Conservation (phyloP, 148 eudicot species). For the Suaeda aralocaspica region DNA sequence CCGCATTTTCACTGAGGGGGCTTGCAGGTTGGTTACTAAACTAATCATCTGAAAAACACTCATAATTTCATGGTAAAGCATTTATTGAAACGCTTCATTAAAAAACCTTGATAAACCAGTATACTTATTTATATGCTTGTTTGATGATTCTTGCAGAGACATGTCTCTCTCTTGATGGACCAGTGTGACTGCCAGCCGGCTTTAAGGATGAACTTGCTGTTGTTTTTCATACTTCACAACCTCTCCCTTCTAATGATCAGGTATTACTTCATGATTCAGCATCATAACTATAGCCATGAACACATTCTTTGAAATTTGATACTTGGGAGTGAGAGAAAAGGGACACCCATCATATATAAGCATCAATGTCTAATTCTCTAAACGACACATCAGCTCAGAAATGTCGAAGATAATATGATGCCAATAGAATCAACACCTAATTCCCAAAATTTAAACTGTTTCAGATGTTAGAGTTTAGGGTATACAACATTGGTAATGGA, state of each 20-base stretch:
- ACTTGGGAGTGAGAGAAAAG: too few relatives aligned
- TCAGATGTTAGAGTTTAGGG: conserved; percentile 88
- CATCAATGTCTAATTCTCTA: not conserved
- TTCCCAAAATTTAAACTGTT: conserved; percentile 11
- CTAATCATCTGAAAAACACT: not conserved
- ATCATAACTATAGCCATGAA: too few relatives aligned
- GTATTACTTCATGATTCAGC: conserved; percentile 32
- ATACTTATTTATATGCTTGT: not conserved
- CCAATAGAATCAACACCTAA: not conserved
- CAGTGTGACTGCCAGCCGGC: conserved; percentile 92
- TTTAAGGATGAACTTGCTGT: conserved; percentile 76
- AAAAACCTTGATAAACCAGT: not conserved
- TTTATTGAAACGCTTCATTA: not conserved
- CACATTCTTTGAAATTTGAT: too few relatives aligned
- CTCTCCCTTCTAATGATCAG: conserved; percentile 87
- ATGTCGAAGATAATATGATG: not conserved
- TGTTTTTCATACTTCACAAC: conserved; percentile 71
- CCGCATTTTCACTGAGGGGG: conserved; percentile 89
- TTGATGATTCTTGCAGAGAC: conserved; percentile 41
- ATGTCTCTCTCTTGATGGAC: conserved; percentile 87
- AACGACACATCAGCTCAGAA: not conserved
- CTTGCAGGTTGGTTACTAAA: conserved; percentile 62
- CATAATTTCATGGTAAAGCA: too few relatives aligned
- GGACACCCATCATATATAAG: too few relatives aligned
- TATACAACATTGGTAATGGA: conserved; percentile 55